Conservation (phyloP, 139 green algal species). For the Coccomyxa sp. region DNA sequence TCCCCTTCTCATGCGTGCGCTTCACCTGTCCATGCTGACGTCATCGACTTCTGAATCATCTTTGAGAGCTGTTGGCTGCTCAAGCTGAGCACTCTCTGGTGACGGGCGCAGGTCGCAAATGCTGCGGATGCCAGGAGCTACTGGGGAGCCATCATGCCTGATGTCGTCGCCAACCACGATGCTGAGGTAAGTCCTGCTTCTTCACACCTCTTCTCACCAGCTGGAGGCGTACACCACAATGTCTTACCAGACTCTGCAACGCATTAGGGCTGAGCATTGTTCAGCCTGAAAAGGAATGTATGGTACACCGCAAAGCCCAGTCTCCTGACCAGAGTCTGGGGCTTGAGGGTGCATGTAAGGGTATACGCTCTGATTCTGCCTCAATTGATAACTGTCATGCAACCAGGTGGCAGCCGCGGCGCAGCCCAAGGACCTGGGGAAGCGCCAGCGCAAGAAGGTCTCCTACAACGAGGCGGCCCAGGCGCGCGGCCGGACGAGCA, state of each 20-base stretch:
- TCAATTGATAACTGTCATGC: not conserved
- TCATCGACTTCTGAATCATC: too few species aligned
- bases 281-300: too few species aligned
- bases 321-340: not conserved
- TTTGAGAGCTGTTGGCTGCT: too few species aligned
- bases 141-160: slow-evolving; percentile 64
- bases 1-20: too few species aligned
- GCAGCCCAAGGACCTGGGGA: not conserved
- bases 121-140: slow-evolving; percentile 34
- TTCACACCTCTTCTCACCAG: not conserved
- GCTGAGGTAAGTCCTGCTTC: not conserved
- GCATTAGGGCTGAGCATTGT: not conserved
- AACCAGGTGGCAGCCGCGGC: not conserved
- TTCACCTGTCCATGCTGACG: too few species aligned
- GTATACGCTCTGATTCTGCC: not conserved
- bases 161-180: slow-evolving; percentile 38
- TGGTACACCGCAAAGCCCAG: not conserved
- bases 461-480: not conserved
- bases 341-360: not conserved
- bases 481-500: not conserved
- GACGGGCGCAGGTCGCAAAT: not conserved
- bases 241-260: not conserved
- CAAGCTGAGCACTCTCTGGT: too few species aligned
- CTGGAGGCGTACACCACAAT: not conserved
- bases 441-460: slow-evolving; percentile 1